Conservation (phyloP, 352 stramenopile species). For the Blastocystis sp. region DNA sequence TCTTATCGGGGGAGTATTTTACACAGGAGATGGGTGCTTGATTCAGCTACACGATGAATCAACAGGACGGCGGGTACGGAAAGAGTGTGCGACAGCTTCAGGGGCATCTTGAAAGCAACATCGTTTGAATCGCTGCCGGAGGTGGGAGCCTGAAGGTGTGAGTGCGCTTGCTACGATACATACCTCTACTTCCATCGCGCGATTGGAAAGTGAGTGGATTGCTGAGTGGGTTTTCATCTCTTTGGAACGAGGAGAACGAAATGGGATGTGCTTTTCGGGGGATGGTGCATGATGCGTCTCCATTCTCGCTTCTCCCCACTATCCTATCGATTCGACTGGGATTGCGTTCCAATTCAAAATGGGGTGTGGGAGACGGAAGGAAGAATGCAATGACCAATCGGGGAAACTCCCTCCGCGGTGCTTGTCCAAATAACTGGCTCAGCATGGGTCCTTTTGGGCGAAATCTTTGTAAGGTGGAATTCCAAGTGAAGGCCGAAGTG, state of each 20-base stretch:
- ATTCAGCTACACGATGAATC: neutral
- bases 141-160: neutral
- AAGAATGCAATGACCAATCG: neutral
- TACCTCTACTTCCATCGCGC: conserved; percentile 37
- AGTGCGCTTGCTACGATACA: neutral
- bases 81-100: neutral
- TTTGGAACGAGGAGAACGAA: too few relatives aligned
- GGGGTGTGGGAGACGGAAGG: neutral
- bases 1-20: conserved; percentile 3
- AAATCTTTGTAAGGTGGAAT: conserved; percentile 32
- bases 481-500: conserved; percentile 47
- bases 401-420: neutral
- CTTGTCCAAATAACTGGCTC: conserved; percentile 26
- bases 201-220: neutral
- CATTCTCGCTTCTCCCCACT: too few relatives aligned
- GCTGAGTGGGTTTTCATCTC: too few relatives aligned
- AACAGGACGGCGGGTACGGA: conserved; percentile 1
- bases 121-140: neutral
- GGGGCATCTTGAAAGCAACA: neutral
- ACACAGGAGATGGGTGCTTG: conserved; percentile 53
- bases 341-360: too few relatives aligned
- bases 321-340: too few relatives aligned
- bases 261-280: too few relatives aligned
- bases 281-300: too few relatives aligned
- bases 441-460: conserved; percentile 21